Evolutionary conservation across 164 flowering plant species (phyloP).

Genomic region (Nymphaea thermarum): DNA sequence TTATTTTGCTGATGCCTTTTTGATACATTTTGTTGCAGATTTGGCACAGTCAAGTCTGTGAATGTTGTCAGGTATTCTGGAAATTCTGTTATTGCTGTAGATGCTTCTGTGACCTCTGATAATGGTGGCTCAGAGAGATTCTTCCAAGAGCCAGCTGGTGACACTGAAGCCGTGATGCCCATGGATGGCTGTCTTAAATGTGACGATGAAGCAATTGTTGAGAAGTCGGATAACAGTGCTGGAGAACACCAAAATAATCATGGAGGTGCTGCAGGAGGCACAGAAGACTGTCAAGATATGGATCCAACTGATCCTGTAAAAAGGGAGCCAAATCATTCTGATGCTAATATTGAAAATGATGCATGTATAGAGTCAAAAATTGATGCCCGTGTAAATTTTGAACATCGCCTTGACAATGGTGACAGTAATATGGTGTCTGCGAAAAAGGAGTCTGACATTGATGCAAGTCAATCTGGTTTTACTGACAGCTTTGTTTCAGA

Average conservation of each 20-base stretch:
- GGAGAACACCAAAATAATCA: conserved; percentile 13
- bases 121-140: conserved; percentile 1
- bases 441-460: neutral
- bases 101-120: conserved; percentile 10
- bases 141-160: conserved; percentile 10
- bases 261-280: conserved; percentile 8
- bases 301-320: conserved; percentile 3
- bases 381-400: neutral
- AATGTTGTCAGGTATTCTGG: conserved; percentile 30
- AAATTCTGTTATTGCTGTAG: conserved; percentile 4
- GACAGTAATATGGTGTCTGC: neutral
- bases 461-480: neutral
- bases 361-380: neutral
- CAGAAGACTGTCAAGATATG: conserved; percentile 12
- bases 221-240: conserved; percentile 5
- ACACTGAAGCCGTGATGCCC: conserved; percentile 2
- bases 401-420: neutral
- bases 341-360: neutral
- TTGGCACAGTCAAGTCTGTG: conserved; percentile 70
- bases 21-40: conserved; percentile 35
- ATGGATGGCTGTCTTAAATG: conserved; percentile 10
- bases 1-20: neutral
- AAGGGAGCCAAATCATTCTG: neutral
- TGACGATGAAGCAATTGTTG: conserved; percentile 4
- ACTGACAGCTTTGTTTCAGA: neutral